Percentiles rank a stretch among this genome's conserved stretches.
Evolutionary conservation across 441 rosid species (phyloP).

Genomic region (Jatropha multifida): DNA sequence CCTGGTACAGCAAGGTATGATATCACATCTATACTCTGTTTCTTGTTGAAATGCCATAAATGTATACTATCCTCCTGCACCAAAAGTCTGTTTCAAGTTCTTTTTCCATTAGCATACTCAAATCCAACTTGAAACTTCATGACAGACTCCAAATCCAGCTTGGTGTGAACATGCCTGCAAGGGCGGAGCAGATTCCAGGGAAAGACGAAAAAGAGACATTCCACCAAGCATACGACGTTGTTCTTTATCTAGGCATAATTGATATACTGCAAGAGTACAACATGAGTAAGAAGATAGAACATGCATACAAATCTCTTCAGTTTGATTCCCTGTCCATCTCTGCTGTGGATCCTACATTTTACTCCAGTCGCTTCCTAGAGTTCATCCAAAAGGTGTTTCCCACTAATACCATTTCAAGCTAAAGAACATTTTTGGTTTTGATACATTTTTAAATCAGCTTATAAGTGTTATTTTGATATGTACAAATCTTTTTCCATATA

Average conservation of each 20-base stretch:
- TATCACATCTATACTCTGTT: neutral
- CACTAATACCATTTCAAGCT: slow-evolving; percentile 29
- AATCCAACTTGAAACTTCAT: neutral
- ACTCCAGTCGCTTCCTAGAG: slow-evolving; percentile 79
- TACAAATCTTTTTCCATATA: neutral
- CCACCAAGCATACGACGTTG: slow-evolving; percentile 75
- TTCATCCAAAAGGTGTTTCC: slow-evolving; percentile 85
- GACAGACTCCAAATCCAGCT: slow-evolving; percentile 92
- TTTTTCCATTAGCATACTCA: too few species aligned
- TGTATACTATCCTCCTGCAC: too few species aligned
- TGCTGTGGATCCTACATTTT: slow-evolving; percentile 84
- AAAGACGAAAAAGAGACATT: slow-evolving; percentile 64
- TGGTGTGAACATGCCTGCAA: slow-evolving; percentile 97
- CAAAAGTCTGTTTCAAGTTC: too few species aligned
- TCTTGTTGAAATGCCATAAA: too few species aligned
- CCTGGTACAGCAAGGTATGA: slow-evolving; percentile 95
- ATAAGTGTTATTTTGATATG: neutral
- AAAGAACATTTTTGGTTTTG: slow-evolving; percentile 11
- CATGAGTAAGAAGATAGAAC: slow-evolving; percentile 88
- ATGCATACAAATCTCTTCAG: slow-evolving; percentile 87
- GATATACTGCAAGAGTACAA: slow-evolving; percentile 94
- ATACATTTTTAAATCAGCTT: neutral
- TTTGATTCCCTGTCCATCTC: slow-evolving; percentile 87
- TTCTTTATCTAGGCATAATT: slow-evolving; percentile 85
- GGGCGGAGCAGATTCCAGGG: slow-evolving; percentile 85